Evolutionary conservation across 805 yeast genomes (phyloP), one percentile per base, ranked within the genome.

Genomic region (Debaryomyces maramus): DNA sequence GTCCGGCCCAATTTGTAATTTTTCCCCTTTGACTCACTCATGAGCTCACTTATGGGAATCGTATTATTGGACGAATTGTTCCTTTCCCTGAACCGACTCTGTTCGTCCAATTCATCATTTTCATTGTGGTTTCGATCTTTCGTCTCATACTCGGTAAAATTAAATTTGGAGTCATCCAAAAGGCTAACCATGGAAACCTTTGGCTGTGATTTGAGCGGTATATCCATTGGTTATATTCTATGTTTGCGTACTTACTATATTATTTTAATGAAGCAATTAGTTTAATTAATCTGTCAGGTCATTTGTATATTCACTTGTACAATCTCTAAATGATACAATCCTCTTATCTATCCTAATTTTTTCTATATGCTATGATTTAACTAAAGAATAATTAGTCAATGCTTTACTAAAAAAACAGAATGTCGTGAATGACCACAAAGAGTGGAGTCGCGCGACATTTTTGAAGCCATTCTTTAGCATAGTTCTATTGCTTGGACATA

Each of bases 1-100:
- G 81, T 79, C 50, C 84, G 66, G 9, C 76, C 68, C 29, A 78
- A 51, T 39, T 64, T 65, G 39, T 53, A 56, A 36, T 43, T 46
- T 13, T 26, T 32, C 21, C 22, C 34, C 19, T 32, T 16, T 3
- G n/a, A 10, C 13, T 16, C 24, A 6, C 22, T 11, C 2, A 34
- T n/a, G 15, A 14, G 10, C 17, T 15, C 19, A 24, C 14, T 16
- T 20, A 11, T 24, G 3, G 26, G 21, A 8, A 20, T 33, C 18
- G 8, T 16, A 3, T 29, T 22, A 13, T 14, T 13, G 9, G 28
- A 15, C 23, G 36, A 20, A 11, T 6, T 18, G 5, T 32, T 23
- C 7, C 16, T 5, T 9, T 32, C 22, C 13, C 28, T 13, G 20
- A 6, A 3, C 23, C 23, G 9, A 9, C 34, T 18, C 15, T 18